Evolutionary conservation across 306 rosid species (phyloP).

Genomic region (Alnus glutinosa): DNA sequence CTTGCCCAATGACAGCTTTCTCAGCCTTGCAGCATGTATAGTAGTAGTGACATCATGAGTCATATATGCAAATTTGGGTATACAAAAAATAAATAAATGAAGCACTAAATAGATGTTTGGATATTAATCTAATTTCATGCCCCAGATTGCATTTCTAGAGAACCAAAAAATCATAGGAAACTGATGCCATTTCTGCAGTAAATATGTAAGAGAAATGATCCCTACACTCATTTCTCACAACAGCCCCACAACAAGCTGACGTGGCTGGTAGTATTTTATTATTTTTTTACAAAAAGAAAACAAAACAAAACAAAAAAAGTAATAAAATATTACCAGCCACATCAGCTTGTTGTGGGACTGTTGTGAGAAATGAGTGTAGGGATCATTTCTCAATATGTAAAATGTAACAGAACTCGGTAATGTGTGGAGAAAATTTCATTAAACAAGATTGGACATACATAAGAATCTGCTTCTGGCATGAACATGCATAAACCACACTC

Average conservation of each 20-base stretch:
- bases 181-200: slow-evolving; percentile 11
- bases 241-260: too few species aligned
- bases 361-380: too few species aligned
- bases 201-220: too few species aligned
- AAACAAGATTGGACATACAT: slow-evolving; percentile 54
- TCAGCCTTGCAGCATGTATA: not conserved
- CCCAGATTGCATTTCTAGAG: slow-evolving; percentile 5
- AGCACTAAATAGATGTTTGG: not conserved
- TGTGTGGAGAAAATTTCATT: slow-evolving; percentile 21
- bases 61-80: not conserved
- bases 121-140: not conserved
- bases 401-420: slow-evolving; percentile 17
- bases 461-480: slow-evolving; percentile 80
- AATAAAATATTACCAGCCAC: too few species aligned
- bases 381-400: too few species aligned
- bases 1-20: not conserved
- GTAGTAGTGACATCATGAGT: not conserved
- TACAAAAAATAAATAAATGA: not conserved
- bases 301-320: too few species aligned
- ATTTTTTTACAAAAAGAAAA: too few species aligned
- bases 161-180: not conserved
- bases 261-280: too few species aligned
- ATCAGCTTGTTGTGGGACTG: too few species aligned
- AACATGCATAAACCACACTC: slow-evolving; percentile 91
- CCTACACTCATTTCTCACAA: too few species aligned